Evolutionary conservation across 208 protist species (phyloP).

Genomic region (Crithidia brevicula): DNA sequence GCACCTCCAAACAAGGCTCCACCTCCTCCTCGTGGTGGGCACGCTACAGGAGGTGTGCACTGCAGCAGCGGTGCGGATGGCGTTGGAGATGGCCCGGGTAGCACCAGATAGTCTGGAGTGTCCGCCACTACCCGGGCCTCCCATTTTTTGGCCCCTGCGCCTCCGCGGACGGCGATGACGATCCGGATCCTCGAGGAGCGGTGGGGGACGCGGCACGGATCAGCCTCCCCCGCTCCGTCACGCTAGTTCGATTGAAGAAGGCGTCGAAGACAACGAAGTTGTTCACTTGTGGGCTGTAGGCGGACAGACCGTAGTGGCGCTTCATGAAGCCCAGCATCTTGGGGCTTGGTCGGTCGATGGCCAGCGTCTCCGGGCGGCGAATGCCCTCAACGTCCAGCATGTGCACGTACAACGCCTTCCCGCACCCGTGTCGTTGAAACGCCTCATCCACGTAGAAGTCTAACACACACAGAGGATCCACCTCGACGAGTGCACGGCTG

Average conservation of each 20-base stretch:
- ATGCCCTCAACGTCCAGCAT: slow-evolving; percentile 52
- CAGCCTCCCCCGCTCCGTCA: slow-evolving; percentile 54
- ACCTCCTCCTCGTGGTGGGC: background rate
- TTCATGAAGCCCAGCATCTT: slow-evolving; percentile 92
- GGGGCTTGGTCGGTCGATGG: slow-evolving; percentile 91
- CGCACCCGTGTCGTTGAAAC: slow-evolving; percentile 86
- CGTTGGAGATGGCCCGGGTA: background rate
- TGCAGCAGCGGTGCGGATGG: background rate
- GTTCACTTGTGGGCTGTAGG: slow-evolving; percentile 87
- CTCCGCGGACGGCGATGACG: background rate
- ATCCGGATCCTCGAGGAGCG: background rate
- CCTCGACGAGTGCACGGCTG: slow-evolving; percentile 73
- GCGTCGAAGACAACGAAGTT: slow-evolving; percentile 94
- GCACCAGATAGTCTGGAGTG: background rate
- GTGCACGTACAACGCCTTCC: slow-evolving; percentile 74
- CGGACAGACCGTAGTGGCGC: slow-evolving; percentile 83
- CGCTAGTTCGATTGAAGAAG: slow-evolving; percentile 78
- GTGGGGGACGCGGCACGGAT: slow-evolving; percentile 19
- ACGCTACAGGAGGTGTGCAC: background rate
- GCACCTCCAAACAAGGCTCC: background rate
- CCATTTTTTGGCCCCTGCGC: slow-evolving; percentile 24
- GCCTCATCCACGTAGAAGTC: slow-evolving; percentile 94
- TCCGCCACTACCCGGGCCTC: slow-evolving; percentile 25
- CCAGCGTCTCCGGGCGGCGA: slow-evolving; percentile 60
- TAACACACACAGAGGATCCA: slow-evolving; percentile 91